Conservation (phyloP, 116 monocot genomes). For the Dioscorea cayenensis region DNA sequence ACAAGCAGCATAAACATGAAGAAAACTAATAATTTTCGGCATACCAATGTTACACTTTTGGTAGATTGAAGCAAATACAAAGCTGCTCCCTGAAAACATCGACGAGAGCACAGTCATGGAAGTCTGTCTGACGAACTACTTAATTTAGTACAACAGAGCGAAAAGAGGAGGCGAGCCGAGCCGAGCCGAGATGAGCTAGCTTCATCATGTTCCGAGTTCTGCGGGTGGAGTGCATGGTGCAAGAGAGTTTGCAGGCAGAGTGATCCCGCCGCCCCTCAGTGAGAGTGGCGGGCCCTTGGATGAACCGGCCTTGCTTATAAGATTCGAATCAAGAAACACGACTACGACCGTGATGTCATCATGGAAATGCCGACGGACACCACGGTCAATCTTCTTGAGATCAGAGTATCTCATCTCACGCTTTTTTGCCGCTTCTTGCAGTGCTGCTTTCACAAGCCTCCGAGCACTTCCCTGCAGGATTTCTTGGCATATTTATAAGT, state of each 20-base stretch:
- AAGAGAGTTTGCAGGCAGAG: slow-evolving; percentile 29
- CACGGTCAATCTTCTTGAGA: slow-evolving; percentile 62
- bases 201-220: slow-evolving; percentile 8
- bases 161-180: not conserved
- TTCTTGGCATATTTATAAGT: not conserved
- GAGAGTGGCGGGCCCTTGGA: slow-evolving; percentile 31
- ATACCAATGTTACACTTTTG: slow-evolving; percentile 7
- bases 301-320: slow-evolving; percentile 35
- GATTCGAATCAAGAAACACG: slow-evolving; percentile 43
- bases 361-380: slow-evolving; percentile 72
- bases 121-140: not conserved
- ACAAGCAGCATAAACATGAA: not conserved
- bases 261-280: slow-evolving; percentile 40
- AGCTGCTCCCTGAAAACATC: not conserved
- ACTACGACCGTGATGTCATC: slow-evolving; percentile 71
- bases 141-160: slow-evolving; percentile 8
- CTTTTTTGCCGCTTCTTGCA: slow-evolving; percentile 59
- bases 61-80: slow-evolving; percentile 10
- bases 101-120: not conserved
- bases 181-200: not conserved
- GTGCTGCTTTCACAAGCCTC: slow-evolving; percentile 53
- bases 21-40: not conserved
- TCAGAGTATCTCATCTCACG: slow-evolving; percentile 82
- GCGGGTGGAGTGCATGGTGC: slow-evolving; percentile 22
- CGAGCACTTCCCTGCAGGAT: slow-evolving; percentile 57